A percentile compares a stretch with the other conserved stretches of the same genome.
These are phyloP conservation scores for Perkinsus marinus DNA, from an alignment of 169 alveolate species.

Conservation along the genomic window DNA sequence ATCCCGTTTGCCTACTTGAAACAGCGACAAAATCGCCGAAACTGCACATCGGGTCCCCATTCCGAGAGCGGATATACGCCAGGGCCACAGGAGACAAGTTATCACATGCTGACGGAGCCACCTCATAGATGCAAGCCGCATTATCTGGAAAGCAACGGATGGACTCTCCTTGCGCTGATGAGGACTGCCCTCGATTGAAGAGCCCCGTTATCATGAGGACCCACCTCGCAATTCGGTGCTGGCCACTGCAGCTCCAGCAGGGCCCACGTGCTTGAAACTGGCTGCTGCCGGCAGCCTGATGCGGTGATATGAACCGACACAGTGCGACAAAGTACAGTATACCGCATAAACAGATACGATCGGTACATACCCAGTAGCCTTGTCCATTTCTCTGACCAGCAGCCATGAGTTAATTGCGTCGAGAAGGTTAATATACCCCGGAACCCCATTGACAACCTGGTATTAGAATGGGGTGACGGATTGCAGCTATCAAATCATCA, in stretches of 20 bases:
- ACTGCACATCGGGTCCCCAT: constrained; percentile 35
- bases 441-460: constrained; percentile 12
- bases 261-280: constrained; percentile 27
- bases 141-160: neutral
- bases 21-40: constrained; percentile 32
- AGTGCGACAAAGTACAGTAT: no score
- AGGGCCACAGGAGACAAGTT: constrained; percentile 5
- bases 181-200: neutral
- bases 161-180: neutral
- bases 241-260: constrained; percentile 36
- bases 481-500: neutral
- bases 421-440: constrained; percentile 33
- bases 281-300: constrained; percentile 30
- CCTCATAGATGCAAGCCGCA: neutral
- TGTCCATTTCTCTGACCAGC: constrained; percentile 20
- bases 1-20: neutral
- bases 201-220: no score
- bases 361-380: neutral
- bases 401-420: constrained; percentile 30
- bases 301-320: no score
- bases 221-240: constrained; percentile 11
- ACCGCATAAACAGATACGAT: no score
- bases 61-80: constrained; percentile 24
- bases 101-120: neutral
- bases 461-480: neutral